These are phyloP conservation scores for Pythium oligandrum DNA, from an alignment of 352 stramenopile species.

Conservation along the genomic window DNA sequence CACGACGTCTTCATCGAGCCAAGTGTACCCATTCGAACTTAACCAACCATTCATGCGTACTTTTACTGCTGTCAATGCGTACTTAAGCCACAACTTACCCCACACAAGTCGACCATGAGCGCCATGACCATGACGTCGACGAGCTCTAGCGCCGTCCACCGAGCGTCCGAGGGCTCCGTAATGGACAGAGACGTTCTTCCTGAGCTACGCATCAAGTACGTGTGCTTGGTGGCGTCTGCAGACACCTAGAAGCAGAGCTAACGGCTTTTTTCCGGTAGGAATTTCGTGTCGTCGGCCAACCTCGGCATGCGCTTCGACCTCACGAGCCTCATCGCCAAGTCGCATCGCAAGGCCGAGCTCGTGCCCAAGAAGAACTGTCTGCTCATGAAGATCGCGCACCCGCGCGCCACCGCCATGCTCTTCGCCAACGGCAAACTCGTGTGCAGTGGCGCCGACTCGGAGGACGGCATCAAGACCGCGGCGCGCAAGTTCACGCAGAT, in stretches of 20 bases:
- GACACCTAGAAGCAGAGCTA: too few relatives aligned
- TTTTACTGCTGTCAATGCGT: too few relatives aligned
- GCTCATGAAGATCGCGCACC: slow-evolving; percentile 70
- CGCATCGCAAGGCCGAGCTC: slow-evolving; percentile 64
- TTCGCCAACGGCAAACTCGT: slow-evolving; percentile 84
- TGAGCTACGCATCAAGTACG: slow-evolving; percentile 66
- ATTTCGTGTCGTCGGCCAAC: slow-evolving; percentile 79
- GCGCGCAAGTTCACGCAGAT: slow-evolving; percentile 79
- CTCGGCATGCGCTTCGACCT: slow-evolving; percentile 80
- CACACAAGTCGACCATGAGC: too few relatives aligned
- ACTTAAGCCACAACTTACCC: too few relatives aligned
- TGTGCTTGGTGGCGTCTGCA: not conserved
- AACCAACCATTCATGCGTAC: too few relatives aligned
- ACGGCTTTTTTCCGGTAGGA: slow-evolving; percentile 23
- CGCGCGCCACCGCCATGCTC: slow-evolving; percentile 76
- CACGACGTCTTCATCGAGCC: too few relatives aligned
- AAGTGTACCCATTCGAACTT: too few relatives aligned
- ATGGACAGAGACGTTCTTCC: not conserved
- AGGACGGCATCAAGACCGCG: slow-evolving; percentile 70
- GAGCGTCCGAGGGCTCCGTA: too few relatives aligned
- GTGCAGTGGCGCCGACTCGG: slow-evolving; percentile 63
- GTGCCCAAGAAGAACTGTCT: slow-evolving; percentile 86
- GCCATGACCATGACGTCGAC: too few relatives aligned
- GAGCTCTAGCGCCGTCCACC: too few relatives aligned
- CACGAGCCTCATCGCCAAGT: slow-evolving; percentile 64